phyloP scores from a whole-genome alignment of 2,329 filamentous ascomycete genomes.

The Fonsecaea pedrosoi region DNA sequence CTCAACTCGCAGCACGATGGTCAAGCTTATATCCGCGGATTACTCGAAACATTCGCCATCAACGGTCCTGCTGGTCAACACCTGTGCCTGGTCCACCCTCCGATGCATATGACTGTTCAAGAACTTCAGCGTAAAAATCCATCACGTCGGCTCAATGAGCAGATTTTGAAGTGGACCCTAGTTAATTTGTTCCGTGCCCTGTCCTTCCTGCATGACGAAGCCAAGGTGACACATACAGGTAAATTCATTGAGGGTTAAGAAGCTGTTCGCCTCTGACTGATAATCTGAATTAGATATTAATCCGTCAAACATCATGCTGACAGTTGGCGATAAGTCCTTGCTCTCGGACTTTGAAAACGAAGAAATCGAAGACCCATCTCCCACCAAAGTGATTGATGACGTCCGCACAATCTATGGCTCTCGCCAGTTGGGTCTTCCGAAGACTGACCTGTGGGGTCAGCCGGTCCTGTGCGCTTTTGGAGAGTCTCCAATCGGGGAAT shows the following conservation, averaged over 20 bases:
- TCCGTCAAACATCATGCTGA: no score
- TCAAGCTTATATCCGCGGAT: conserved; percentile 40
- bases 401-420: no score
- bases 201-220: conserved; percentile 21
- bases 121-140: conserved; percentile 18
- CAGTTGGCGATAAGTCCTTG: no score
- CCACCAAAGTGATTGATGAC: no score
- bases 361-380: no score
- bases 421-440: no score
- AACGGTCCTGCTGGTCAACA: conserved; percentile 44
- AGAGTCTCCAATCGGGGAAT: no score
- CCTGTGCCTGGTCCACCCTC: conserved; percentile 46
- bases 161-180: conserved; percentile 22
- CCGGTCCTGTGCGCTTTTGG: no score
- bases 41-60: conserved; percentile 47
- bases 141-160: conserved; percentile 4
- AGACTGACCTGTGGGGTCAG: no score
- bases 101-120: conserved; percentile 19
- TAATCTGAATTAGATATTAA: no score
- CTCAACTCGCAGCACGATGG: conserved; percentile 20
- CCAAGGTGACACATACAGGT: conserved; percentile 16
- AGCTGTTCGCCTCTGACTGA: no score
- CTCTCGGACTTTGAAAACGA: no score
- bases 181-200: conserved; percentile 16
- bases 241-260: not conserved